Conservation (phyloP, 192 early-diverging fungal species). For the Funneliformis geosporum region DNA sequence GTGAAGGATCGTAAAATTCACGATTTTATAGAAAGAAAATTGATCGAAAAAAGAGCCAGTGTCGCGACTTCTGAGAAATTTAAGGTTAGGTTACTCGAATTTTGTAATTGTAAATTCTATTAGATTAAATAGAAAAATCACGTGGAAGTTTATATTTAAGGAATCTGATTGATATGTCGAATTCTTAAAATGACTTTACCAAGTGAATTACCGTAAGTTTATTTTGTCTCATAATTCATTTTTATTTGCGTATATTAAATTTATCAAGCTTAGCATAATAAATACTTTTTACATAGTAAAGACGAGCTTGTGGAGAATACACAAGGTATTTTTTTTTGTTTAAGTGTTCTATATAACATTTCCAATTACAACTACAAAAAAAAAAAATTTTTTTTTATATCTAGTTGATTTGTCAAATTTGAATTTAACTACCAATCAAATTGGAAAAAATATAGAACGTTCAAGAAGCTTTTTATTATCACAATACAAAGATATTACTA, state of each 20-base stretch:
- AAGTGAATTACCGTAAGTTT: neutral
- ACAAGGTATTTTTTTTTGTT: neutral
- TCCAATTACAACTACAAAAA: neutral
- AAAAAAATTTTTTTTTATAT: neutral
- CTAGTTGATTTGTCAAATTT: neutral
- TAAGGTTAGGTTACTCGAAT: no score
- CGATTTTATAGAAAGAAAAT: no score
- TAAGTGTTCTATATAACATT: no score
- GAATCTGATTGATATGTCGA: no score
- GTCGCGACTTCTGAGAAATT: no score
- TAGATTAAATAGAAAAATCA: no score
- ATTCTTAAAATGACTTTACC: neutral
- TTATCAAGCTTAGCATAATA: neutral
- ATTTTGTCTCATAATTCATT: neutral
- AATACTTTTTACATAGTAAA: neutral
- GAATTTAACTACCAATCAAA: neutral
- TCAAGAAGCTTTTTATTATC: conserved; percentile 12
- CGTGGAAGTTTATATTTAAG: no score
- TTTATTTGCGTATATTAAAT: neutral
- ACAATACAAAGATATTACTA: conserved; percentile 50
- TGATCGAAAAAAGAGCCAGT: no score
- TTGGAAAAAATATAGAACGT: neutral
- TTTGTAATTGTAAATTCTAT: no score
- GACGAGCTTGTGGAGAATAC: neutral
- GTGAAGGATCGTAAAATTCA: no score